Evolutionary conservation across 139 green algal genomes (phyloP).

Genomic region (Coelastrella sp.): DNA sequence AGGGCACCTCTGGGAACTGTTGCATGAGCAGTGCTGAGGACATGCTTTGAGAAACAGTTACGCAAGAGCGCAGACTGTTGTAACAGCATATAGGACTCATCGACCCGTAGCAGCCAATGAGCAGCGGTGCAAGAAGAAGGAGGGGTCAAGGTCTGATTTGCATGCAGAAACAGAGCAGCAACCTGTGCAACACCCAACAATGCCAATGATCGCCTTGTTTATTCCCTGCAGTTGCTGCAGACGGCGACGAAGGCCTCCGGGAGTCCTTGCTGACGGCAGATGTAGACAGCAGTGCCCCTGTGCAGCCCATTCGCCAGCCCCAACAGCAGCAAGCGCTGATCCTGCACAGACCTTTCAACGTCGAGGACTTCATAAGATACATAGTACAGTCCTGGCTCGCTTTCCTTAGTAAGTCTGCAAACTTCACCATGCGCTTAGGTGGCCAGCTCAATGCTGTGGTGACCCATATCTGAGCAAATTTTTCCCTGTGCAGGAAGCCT

Average conservation of each 20-base stretch:
- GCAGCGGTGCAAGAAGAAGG: not conserved
- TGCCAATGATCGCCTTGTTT: not conserved
- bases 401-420: constrained; percentile 28
- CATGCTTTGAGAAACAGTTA: too few relatives aligned
- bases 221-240: not conserved
- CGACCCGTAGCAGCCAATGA: not conserved
- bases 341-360: constrained; percentile 29
- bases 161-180: not conserved
- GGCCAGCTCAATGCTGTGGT: too few relatives aligned
- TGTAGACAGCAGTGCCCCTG: not conserved
- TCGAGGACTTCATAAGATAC: constrained; percentile 24
- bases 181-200: not conserved
- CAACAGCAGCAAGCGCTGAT: constrained; percentile 41
- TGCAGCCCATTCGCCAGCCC: not conserved
- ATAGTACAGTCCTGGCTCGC: constrained; percentile 23
- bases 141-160: not conserved
- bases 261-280: constrained; percentile 7
- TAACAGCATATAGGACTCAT: too few relatives aligned
- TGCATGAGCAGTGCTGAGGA: too few relatives aligned
- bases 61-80: too few relatives aligned
- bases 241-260: not conserved
- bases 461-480: not conserved
- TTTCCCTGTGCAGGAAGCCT: not conserved
- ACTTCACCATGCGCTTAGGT: not conserved
- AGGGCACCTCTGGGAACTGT: too few relatives aligned